These are phyloP conservation scores for Mucor indicus DNA, from an alignment of 371 early-diverging fungal genomes.

Conservation along the genomic window DNA sequence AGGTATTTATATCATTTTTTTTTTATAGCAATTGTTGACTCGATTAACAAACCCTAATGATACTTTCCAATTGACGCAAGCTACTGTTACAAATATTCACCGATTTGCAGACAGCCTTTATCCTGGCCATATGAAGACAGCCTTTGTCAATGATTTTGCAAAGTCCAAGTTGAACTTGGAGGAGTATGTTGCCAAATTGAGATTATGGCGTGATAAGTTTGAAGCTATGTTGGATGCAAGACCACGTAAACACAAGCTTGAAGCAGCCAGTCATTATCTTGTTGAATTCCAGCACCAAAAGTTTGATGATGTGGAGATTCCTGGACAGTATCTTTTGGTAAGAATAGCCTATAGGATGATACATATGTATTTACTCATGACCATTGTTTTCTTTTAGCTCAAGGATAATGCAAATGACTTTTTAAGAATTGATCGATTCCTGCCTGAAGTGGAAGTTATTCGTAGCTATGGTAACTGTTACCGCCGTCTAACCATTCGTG, in stretches of 20 bases:
- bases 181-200: constrained; percentile 79
- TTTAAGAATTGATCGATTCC: constrained; percentile 90
- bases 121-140: constrained; percentile 72
- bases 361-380: too few relatives aligned
- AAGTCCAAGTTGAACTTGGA: constrained; percentile 72
- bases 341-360: constrained; percentile 1
- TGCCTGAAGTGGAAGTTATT: constrained; percentile 82
- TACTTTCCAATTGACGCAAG: constrained; percentile 61
- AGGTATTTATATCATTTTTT: background rate
- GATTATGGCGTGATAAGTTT: constrained; percentile 87
- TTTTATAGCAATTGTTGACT: constrained; percentile 56
- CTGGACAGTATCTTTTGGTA: constrained; percentile 93
- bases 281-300: constrained; percentile 97
- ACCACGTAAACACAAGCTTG: constrained; percentile 79
- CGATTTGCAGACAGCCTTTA: constrained; percentile 84
- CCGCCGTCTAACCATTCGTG: constrained; percentile 83
- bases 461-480: constrained; percentile 75
- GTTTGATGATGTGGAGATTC: constrained; percentile 97
- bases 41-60: constrained; percentile 68
- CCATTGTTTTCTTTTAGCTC: constrained; percentile 31
- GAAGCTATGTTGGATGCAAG: constrained; percentile 80
- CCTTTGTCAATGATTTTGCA: constrained; percentile 90
- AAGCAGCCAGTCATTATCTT: constrained; percentile 85
- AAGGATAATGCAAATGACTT: constrained; percentile 89
- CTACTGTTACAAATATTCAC: constrained; percentile 79